phyloP scores from a whole-genome alignment of 2,329 filamentous ascomycete genomes.

The Fusarium pseudonygamai region DNA sequence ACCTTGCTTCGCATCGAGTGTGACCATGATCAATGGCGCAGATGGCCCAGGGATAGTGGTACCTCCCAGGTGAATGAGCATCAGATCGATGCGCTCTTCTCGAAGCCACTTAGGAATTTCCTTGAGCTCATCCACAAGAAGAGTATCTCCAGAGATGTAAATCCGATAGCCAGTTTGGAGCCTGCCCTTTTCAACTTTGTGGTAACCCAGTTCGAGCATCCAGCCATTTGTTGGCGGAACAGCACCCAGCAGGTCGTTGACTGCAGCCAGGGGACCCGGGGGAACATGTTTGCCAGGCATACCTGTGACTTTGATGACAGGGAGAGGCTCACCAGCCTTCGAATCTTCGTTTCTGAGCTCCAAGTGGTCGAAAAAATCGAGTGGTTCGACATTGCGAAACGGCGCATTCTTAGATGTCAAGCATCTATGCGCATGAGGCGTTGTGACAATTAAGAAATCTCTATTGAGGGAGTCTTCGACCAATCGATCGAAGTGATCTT shows the following conservation, averaged over 20 bases:
- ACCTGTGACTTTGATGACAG: conserved; percentile 60
- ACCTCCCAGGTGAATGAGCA: conserved; percentile 73
- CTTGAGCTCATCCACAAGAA: conserved; percentile 64
- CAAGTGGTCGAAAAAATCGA: conserved; percentile 65
- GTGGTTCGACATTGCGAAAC: conserved; percentile 63
- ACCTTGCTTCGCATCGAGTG: conserved; percentile 73
- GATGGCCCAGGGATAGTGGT: conserved; percentile 70
- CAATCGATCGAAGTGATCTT: conserved; percentile 54
- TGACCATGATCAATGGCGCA: conserved; percentile 71
- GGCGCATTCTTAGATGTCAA: conserved; percentile 58
- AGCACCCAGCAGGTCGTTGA: conserved; percentile 52
- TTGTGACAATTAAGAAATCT: conserved; percentile 70
- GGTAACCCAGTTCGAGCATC: conserved; percentile 70
- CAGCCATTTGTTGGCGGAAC: conserved; percentile 74
- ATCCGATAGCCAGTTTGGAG: conserved; percentile 65
- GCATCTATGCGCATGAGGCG: conserved; percentile 66
- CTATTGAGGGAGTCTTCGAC: conserved; percentile 54
- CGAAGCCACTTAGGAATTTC: conserved; percentile 66
- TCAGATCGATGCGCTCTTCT: conserved; percentile 67
- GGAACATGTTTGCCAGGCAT: conserved; percentile 73
- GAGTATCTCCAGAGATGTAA: conserved; percentile 74
- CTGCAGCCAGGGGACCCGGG: conserved; percentile 47
- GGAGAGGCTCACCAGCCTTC: conserved; percentile 47
- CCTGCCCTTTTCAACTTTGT: conserved; percentile 14
- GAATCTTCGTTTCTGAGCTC: conserved; percentile 19